Conservation (phyloP, 495 filamentous ascomycete genomes). For the Beverwykella pulmonaria region DNA sequence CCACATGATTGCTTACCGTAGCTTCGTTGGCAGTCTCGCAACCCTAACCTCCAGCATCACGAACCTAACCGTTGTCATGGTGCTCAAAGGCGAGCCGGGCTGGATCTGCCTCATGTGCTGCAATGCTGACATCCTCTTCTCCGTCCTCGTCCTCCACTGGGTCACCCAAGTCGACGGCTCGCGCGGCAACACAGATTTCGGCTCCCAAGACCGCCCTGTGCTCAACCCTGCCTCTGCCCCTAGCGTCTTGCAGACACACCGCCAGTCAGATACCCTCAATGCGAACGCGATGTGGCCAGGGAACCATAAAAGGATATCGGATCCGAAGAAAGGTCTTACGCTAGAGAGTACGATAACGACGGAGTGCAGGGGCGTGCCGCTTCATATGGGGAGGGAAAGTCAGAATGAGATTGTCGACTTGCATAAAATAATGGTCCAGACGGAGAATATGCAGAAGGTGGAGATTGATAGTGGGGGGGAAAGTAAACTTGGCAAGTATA, state of each 20-base stretch:
- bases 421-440: conserved; percentile 24
- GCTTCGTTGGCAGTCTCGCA: conserved; percentile 54
- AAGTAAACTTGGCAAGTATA: background rate
- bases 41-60: conserved; percentile 54
- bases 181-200: background rate
- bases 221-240: background rate
- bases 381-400: background rate
- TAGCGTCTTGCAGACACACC: background rate
- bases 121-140: conserved; percentile 60
- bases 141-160: conserved; percentile 57
- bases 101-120: conserved; percentile 63
- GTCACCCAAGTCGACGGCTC: conserved; percentile 54
- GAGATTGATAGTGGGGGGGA: conserved; percentile 28
- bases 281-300: background rate
- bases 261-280: background rate
- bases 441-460: conserved; percentile 22
- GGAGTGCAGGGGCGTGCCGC: conserved; percentile 4
- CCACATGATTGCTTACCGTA: conserved; percentile 50
- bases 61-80: conserved; percentile 57
- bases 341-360: background rate
- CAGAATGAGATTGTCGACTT: conserved; percentile 21
- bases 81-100: conserved; percentile 55
- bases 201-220: background rate
- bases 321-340: background rate
- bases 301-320: background rate